Percentiles rank a stretch among this genome's conserved stretches.
Evolutionary conservation across 1,139 yeast species (phyloP).

Genomic region (Saccharomyces pastorianus): DNA sequence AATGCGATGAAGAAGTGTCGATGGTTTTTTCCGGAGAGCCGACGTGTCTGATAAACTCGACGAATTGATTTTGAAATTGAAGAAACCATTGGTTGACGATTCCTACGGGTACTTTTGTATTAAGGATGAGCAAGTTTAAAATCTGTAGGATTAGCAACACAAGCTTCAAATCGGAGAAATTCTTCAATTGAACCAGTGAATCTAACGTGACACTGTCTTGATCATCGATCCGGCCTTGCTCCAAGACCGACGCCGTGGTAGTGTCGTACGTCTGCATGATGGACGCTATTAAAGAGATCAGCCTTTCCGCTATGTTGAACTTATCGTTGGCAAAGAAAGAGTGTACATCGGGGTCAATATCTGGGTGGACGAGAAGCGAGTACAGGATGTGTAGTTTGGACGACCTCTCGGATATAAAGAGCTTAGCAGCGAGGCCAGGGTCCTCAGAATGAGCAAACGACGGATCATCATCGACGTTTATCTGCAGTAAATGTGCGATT

Average conservation of each 20-base stretch:
- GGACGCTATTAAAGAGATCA: not conserved
- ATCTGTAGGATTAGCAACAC: conserved; percentile 39
- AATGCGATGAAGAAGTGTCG: not conserved
- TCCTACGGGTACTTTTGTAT: conserved; percentile 28
- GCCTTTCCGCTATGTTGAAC: not conserved
- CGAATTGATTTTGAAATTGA: not conserved
- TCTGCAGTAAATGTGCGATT: not conserved
- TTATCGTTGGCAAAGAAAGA: not conserved
- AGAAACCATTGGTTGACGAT: conserved; percentile 48
- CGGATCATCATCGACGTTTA: not conserved
- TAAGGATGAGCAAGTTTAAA: conserved; percentile 32
- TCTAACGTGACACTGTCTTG: not conserved
- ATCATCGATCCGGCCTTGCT: not conserved
- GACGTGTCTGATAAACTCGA: not conserved
- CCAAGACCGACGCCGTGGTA: not conserved
- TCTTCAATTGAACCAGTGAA: conserved; percentile 30
- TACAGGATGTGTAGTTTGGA: not conserved
- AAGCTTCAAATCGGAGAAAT: conserved; percentile 35
- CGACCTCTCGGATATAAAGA: not conserved
- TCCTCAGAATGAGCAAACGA: not conserved
- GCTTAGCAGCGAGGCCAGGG: not conserved
- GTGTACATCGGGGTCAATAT: not conserved
- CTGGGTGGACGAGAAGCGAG: not conserved
- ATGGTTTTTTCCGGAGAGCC: not conserved
- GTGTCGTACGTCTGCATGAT: not conserved